phyloP scores from a whole-genome alignment of 441 rosid genomes.

The Euphorbia schlechtendalii region DNA sequence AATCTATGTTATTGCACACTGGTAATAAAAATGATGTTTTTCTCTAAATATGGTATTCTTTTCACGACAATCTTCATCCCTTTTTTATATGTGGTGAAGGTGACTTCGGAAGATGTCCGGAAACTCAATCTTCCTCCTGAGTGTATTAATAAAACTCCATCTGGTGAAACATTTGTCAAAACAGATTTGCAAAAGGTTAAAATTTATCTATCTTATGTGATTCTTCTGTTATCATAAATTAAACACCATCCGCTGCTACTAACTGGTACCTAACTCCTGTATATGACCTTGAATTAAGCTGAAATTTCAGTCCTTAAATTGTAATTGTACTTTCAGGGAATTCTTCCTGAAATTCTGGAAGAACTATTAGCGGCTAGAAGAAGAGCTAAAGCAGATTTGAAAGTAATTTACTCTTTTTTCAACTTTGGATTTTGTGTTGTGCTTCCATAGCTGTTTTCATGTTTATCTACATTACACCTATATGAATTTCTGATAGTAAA shows the following conservation, averaged over 20 bases:
- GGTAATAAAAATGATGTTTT: conserved; percentile 39
- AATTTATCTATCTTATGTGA: not conserved
- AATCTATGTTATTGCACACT: conserved; percentile 93
- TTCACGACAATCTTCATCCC: conserved; percentile 19
- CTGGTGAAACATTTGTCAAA: conserved; percentile 94
- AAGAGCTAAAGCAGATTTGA: conserved; percentile 95
- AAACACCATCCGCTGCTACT: not conserved
- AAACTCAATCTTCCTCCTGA: conserved; percentile 84
- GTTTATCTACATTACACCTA: conserved; percentile 4
- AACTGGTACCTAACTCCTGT: not conserved
- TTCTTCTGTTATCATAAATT: not conserved
- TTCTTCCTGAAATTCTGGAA: conserved; percentile 99
- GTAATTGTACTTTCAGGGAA: conserved; percentile 49
- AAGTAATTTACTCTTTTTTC: conserved; percentile 35
- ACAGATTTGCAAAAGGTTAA: conserved; percentile 76
- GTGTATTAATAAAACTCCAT: conserved; percentile 78
- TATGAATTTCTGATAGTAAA: conserved; percentile 2
- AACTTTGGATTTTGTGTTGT: not conserved
- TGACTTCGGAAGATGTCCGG: conserved; percentile 80
- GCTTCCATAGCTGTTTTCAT: conserved; percentile 16
- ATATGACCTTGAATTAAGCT: not conserved
- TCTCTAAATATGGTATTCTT: conserved; percentile 12
- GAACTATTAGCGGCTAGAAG: conserved; percentile 86
- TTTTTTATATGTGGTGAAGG: conserved; percentile 40
- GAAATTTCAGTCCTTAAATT: not conserved